Base-by-base conservation (phyloP, 139 green algal species). In the Volvox africanus region DNA sequence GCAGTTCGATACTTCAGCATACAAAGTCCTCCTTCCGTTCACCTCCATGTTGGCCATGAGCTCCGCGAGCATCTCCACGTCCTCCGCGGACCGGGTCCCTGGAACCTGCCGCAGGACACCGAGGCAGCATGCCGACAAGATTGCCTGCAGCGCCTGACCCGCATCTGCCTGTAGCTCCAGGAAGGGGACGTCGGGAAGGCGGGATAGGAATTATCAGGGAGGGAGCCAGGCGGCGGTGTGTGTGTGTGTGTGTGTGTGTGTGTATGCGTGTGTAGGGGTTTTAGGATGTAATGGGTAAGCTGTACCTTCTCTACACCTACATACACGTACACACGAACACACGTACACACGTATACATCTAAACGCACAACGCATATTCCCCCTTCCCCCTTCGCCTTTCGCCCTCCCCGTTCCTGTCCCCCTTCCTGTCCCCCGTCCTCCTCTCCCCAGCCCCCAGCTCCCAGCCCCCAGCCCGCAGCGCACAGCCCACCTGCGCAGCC, bases 41-140 rank as follows among this genome's bases (percentile, higher is more conserved):
- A 95, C 93, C 91, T 94, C 78, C 30, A 95, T 61, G 19, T 30
- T 68, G 20, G 69, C 30, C 30, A 95, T 36, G 33, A 95, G 79
- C 36, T 91, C 80, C 18, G 82, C 85, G 26, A 95, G 80, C 21
- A 22, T 61, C 24, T 91, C 91, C 33, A 95, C 78, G 24, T 95
- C 85, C 28, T 89, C 85, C 33, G 36, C 55, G 12, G n/a, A 86
- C 26, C 93, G 80, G 24, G 73, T 78, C 1, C 80, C 81, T 1
- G 91, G 88, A 6, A 85, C 71, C 36, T 88, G 32, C 12, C 33
- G 37, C 71, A 95, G 91, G 67, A 93, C 37, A 6, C 78, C 62
- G 44, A 89, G 18, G 50, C 87, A 92, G n/a, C 78, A 86, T 14
- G 93, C 93, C 2, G 75, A 62, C 77, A 94, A 67, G 62, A 95